Evolutionary conservation across 1,284 basidiomycete genomes (phyloP), one percentile per base, ranked within the genome.

Genomic region (Lentinus polychrous): DNA sequence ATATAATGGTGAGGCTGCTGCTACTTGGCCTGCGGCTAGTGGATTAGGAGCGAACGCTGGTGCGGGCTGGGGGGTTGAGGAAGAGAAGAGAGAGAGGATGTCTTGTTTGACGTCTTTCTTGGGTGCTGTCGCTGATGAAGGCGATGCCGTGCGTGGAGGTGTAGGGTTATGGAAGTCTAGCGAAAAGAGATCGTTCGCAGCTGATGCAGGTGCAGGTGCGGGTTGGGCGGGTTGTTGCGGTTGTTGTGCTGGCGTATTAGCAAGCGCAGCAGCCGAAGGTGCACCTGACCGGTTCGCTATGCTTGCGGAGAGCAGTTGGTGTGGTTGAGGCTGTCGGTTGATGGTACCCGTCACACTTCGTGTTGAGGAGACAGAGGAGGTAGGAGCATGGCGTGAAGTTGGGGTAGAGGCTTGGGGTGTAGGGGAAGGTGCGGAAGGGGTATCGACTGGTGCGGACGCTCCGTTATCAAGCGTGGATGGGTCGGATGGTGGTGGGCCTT

Each of bases 61-160:
- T 6, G 70, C 57, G 0, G 70, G 52, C 0, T 65, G 56, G 10
- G 68, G 57, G 5, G 72, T 47, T 2, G 75, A 57, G 6, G 76
- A 58, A n/a, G 85, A 79, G 62, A 91, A 94, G 40, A 94, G 76
- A 0, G 88, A 91, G 35, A 95, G 73, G 57, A 95, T 94, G 56
- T 94, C 87, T 51, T 90, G 79, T 60, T 93, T 94, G 49, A 84
- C 75, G 59, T 89, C 83, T 58, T 87, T 86, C 60, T 74, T 76
- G 0, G 75, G 71, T 18, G 66, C 65, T 5, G 70, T 50, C 8
- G 65, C 49, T 7, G 64, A 45, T 24, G 62, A 48, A 7, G 58
- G 42, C 2, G 70, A 51, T 7, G 65, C 50, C 5, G 64, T 45
- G 22, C 62, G 48, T 5, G 58, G 45, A 3, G 62, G 58, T 20